Conservation (phyloP, 345 rosid species). For the Boechera divaricarpa region DNA sequence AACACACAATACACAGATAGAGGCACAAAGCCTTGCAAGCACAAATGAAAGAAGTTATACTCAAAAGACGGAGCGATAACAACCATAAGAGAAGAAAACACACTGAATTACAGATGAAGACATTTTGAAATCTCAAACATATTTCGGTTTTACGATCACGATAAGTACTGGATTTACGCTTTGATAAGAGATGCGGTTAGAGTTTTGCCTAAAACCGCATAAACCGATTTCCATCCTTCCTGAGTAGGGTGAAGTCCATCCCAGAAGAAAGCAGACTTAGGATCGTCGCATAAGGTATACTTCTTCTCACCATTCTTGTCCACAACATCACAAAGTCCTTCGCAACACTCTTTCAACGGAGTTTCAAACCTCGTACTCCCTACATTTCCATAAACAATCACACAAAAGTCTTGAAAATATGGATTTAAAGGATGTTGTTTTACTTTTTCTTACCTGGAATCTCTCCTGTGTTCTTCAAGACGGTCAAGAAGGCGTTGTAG, state of each 20-base stretch:
- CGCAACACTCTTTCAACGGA: not conserved
- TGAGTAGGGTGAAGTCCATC: not conserved
- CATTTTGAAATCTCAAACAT: not conserved
- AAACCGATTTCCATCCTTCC: slow-evolving; percentile 5
- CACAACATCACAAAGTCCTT: not conserved
- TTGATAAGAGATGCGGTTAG: not conserved
- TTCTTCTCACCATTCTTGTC: not conserved
- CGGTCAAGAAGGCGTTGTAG: slow-evolving; percentile 2
- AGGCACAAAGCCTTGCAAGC: not conserved
- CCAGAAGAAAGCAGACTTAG: not conserved
- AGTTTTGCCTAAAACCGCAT: not conserved
- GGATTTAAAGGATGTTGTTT: not conserved
- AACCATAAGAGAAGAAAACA: not conserved
- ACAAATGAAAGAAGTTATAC: not conserved
- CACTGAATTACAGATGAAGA: not conserved
- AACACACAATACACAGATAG: not conserved
- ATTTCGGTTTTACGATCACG: not conserved
- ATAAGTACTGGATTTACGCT: not conserved
- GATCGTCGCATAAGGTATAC: not conserved
- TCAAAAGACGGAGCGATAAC: not conserved
- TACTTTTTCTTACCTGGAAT: not conserved
- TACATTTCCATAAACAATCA: not conserved
- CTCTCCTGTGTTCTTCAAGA: not conserved
- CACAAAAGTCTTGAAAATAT: not conserved
- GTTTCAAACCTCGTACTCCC: not conserved